Conservation (phyloP, 495 filamentous ascomycete genomes). For the Neurospora terricola region DNA sequence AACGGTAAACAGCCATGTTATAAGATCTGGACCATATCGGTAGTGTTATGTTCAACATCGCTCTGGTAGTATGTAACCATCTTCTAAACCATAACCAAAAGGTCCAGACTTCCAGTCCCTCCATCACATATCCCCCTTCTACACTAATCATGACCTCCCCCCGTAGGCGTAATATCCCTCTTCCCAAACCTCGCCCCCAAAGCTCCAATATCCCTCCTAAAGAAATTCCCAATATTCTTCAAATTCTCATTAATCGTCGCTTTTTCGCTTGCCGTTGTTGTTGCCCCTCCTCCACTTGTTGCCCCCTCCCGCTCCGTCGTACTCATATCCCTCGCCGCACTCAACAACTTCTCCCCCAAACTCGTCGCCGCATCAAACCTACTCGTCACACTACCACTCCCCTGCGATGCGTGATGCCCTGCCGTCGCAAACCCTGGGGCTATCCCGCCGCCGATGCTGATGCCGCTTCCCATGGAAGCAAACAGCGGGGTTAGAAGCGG, state of each 20-base stretch:
- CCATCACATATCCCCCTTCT: background rate
- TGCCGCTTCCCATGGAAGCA: conserved; percentile 17
- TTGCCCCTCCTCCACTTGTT: conserved; percentile 47
- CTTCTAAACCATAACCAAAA: no score
- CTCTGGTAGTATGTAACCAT: no score
- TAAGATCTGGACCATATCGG: no score
- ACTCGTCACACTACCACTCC: conserved; percentile 41
- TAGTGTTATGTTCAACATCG: no score
- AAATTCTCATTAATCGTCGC: conserved; percentile 78
- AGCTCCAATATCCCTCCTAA: conserved; percentile 75
- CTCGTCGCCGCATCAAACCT: conserved; percentile 63
- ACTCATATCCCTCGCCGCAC: conserved; percentile 79
- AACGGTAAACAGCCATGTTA: background rate
- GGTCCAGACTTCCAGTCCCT: no score
- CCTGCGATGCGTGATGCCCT: conserved; percentile 23
- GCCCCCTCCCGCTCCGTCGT: conserved; percentile 37
- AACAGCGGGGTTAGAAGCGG: conserved; percentile 54
- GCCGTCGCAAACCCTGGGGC: conserved; percentile 6
- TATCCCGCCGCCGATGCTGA: conserved; percentile 3
- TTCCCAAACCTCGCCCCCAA: conserved; percentile 64
- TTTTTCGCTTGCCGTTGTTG: conserved; percentile 31
- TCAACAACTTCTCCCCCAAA: conserved; percentile 64
- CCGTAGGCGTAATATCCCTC: conserved; percentile 31
- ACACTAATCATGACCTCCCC: conserved; percentile 2
- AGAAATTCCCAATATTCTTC: conserved; percentile 93